Conservation (phyloP, 345 rosid species). For the Hypericum androsaemum region DNA sequence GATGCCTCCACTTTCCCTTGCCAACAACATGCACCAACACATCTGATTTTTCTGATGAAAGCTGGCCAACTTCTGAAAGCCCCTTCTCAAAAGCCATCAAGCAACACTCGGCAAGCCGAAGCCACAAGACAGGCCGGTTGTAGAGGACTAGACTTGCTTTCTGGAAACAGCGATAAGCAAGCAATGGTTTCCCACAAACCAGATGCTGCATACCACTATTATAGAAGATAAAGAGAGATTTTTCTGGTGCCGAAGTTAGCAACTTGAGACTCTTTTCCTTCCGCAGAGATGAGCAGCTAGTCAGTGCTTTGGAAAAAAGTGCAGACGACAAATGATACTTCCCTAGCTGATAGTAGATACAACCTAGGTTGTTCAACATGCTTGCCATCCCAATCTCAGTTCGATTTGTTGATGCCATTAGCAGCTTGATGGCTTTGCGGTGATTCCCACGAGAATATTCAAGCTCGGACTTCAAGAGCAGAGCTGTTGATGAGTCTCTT, state of each 20-base stretch:
- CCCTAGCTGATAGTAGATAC: constrained; percentile 77
- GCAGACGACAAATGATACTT: constrained; percentile 54
- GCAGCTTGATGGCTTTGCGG: constrained; percentile 85
- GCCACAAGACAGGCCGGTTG: constrained; percentile 74
- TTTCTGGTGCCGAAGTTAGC: constrained; percentile 70
- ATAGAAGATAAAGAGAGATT: constrained; percentile 67
- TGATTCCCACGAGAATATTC: constrained; percentile 95
- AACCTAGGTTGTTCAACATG: constrained; percentile 85
- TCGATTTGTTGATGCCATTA: constrained; percentile 67
- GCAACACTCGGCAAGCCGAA: constrained; percentile 93
- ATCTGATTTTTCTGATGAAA: constrained; percentile 41
- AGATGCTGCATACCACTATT: constrained; percentile 79
- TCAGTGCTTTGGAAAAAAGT: constrained; percentile 70
- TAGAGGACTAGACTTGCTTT: constrained; percentile 61
- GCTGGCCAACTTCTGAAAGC: constrained; percentile 31
- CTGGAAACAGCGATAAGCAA: constrained; percentile 84
- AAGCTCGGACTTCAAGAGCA: constrained; percentile 87
- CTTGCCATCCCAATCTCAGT: constrained; percentile 60
- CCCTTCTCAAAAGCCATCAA: constrained; percentile 79
- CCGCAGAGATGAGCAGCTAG: constrained; percentile 49
- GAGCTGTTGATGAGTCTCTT: constrained; percentile 80
- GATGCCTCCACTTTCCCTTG: constrained; percentile 88
- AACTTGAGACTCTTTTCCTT: constrained; percentile 65
- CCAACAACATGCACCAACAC: constrained; percentile 57
- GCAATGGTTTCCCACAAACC: constrained; percentile 75